These are phyloP conservation scores for Vicia villosa DNA, from an alignment of 306 rosid species.

Conservation along the genomic window DNA sequence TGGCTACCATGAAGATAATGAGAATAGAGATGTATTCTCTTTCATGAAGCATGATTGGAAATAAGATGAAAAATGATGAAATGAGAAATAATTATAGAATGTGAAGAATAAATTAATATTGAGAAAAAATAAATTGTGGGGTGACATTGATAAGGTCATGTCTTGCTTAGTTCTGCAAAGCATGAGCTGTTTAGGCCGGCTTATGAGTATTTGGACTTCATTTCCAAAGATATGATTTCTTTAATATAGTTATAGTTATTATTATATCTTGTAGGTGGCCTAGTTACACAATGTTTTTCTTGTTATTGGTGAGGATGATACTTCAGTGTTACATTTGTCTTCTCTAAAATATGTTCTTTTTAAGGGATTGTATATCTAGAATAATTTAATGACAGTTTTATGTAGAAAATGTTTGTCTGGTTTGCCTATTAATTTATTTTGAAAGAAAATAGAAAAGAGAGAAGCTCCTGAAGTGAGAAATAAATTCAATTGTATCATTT, in stretches of 20 bases:
- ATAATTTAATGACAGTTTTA: neutral
- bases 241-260: slow-evolving; percentile 8
- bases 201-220: slow-evolving; percentile 26
- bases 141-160: slow-evolving; percentile 52
- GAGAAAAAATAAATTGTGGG: slow-evolving; percentile 27
- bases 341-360: neutral
- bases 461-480: no score
- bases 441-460: no score
- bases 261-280: slow-evolving; percentile 30
- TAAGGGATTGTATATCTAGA: neutral
- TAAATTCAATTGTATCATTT: no score
- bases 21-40: slow-evolving; percentile 24
- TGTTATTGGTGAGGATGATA: slow-evolving; percentile 39
- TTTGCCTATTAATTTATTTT: no score
- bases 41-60: slow-evolving; percentile 35
- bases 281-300: slow-evolving; percentile 44
- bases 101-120: neutral
- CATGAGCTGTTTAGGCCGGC: slow-evolving; percentile 80
- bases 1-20: slow-evolving; percentile 23
- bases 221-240: slow-evolving; percentile 30
- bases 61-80: slow-evolving; percentile 26
- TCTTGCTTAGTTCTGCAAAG: slow-evolving; percentile 15
- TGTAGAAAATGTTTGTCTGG: neutral
- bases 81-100: slow-evolving; percentile 10
- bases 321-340: slow-evolving; percentile 1